These are phyloP conservation scores for Scedosporium dehoogii DNA, from an alignment of 2,329 filamentous ascomycete species.

Conservation along the genomic window DNA sequence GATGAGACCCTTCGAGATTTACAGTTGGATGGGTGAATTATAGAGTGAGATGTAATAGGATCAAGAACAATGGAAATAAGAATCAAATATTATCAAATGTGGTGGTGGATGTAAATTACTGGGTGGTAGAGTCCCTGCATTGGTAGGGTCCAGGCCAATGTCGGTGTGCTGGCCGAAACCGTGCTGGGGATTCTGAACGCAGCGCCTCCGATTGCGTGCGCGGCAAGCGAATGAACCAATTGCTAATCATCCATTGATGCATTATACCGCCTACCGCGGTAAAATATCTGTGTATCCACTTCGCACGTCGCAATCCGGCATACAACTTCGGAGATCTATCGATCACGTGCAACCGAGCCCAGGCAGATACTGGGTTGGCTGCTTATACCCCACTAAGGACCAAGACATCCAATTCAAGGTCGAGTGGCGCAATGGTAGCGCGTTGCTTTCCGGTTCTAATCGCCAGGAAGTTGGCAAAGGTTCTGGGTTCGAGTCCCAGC, in stretches of 20 bases:
- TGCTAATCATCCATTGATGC: conserved; percentile 1
- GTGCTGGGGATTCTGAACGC: not conserved
- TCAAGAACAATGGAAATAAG: not conserved
- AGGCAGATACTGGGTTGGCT: too few species aligned
- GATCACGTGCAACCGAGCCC: too few species aligned
- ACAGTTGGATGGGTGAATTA: not conserved
- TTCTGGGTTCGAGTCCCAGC: conserved; percentile 7
- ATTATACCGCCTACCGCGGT: not conserved
- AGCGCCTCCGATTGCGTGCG: not conserved
- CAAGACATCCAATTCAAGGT: conserved; percentile 36
- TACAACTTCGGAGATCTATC: too few species aligned
- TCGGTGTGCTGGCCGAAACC: not conserved
- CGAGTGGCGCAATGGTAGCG: conserved; percentile 8
- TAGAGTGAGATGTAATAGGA: not conserved
- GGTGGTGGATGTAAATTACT: not conserved
- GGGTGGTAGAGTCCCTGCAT: not conserved
- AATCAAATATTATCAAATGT: not conserved
- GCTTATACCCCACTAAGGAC: too few species aligned
- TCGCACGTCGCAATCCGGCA: too few species aligned
- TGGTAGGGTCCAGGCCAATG: not conserved
- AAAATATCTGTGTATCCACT: too few species aligned
- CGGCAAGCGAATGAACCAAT: not conserved
- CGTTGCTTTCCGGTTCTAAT: conserved; percentile 7
- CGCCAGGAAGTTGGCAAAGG: conserved; percentile 6
- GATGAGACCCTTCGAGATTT: not conserved